These are phyloP conservation scores for Gnomoniopsis smithogilvyi DNA, from an alignment of 2,329 filamentous ascomycete species.

Conservation along the genomic window DNA sequence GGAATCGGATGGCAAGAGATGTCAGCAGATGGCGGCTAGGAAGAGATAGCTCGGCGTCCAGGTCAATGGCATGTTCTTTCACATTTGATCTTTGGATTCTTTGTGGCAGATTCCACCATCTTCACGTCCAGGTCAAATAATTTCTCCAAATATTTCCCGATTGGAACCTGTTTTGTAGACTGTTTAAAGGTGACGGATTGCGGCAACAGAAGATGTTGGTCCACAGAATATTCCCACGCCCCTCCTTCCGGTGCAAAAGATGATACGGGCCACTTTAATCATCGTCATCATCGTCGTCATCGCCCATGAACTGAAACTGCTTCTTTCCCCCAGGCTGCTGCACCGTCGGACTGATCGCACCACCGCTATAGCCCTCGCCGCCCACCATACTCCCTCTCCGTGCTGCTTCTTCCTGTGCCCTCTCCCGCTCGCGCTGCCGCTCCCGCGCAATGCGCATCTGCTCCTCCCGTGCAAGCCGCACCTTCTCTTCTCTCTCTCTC, in stretches of 20 bases:
- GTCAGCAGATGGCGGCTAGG: not conserved
- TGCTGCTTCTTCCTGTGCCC: conserved; percentile 37
- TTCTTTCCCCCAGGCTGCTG: conserved; percentile 36
- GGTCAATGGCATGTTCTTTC: conserved; percentile 1
- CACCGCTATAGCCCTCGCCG: conserved; percentile 18
- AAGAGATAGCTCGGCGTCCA: conserved; percentile 7
- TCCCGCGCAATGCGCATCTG: conserved; percentile 42
- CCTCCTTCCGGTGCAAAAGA: no score
- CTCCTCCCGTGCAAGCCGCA: conserved; percentile 42
- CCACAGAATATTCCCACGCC: no score
- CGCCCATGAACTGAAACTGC: conserved; percentile 53
- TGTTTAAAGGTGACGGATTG: not conserved
- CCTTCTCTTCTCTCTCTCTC: conserved; percentile 30
- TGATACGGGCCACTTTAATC: conserved; percentile 1
- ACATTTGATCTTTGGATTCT: not conserved
- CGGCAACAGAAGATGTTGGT: not conserved
- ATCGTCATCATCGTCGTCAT: conserved; percentile 50
- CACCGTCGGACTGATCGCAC: conserved; percentile 19
- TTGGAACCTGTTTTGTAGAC: not conserved
- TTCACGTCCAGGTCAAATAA: no score
- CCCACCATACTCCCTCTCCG: conserved; percentile 21
- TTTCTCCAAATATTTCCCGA: no score
- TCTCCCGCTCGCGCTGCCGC: conserved; percentile 44
- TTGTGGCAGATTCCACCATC: not conserved
- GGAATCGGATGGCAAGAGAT: not conserved